Evolutionary conservation across 2,329 filamentous ascomycete genomes (phyloP), one percentile per base, ranked within the genome.

Genomic region (Clonostachys byssicola): DNA sequence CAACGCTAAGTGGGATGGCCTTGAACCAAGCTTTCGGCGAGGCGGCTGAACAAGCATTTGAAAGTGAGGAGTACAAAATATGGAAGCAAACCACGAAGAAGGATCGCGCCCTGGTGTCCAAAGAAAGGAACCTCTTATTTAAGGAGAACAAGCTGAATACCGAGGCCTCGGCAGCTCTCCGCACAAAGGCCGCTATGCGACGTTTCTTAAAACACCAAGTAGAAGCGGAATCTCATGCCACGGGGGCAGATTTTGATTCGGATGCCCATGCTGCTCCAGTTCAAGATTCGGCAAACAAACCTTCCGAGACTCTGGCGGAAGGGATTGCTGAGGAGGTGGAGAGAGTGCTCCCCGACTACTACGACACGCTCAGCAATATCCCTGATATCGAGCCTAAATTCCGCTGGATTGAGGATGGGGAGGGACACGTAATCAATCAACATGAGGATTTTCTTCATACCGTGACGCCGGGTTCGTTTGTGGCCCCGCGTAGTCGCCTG

Each of bases 71-170:
- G 61, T 96, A 94, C 70, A 95, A 95, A 64, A 88, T 94, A 35
- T 99, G 95, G 94, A 99, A 97, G 71, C 92, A 97, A 66, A 90
- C 96, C 39, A 99, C 94, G 3, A 97, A 97, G 70, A 96, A 94
- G 63, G 92, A 96, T 59, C 85, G 94, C 52, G 94, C 94, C 5
- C 73, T 87, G 20, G 83, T 92, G 46, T 88, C 94, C 49, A 90
- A 92, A 53, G 89, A 96, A 62, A 82, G 94, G 34, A 85, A 91
- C 64, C 81, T 88, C 38, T 79, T 99, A 13, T 96, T 99, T 69
- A 87, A 86, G 51, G 88, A 86, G 44, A 86, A 91, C 57, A 89
- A 85, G 58, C 74, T 99, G 44, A 95, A 96, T 60, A 66, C 80
- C 1, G 94, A 99, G 33, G 90, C 95, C 52, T 90, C 91, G 16